Conservation (phyloP, 2,329 filamentous ascomycete genomes). For the Beauveria asiatica region DNA sequence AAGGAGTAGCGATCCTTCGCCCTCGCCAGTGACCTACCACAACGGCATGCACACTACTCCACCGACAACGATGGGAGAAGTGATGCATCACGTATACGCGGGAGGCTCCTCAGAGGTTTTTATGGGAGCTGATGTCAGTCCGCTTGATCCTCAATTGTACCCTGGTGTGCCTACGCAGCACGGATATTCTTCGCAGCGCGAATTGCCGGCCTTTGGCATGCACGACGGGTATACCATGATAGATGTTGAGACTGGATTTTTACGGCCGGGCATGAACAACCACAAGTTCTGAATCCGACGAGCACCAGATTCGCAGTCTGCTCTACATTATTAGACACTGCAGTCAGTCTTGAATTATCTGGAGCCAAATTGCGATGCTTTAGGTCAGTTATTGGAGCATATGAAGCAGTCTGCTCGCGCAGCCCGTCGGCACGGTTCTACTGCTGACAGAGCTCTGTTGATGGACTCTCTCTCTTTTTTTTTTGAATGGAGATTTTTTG, state of each 20-base stretch:
- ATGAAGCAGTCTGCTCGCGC: neutral
- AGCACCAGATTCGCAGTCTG: neutral
- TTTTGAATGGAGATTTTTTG: neutral
- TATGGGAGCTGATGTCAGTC: neutral
- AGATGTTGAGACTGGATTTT: neutral
- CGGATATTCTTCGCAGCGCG: neutral
- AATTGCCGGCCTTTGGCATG: neutral
- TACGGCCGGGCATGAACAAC: neutral
- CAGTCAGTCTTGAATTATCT: neutral
- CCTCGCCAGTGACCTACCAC: neutral
- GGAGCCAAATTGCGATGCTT: neutral
- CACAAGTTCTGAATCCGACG: neutral
- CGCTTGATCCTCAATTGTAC: neutral
- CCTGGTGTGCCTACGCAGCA: neutral
- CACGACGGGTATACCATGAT: neutral
- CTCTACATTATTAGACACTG: neutral
- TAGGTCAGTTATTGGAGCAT: neutral
- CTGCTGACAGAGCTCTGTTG: neutral
- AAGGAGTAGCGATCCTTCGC: neutral
- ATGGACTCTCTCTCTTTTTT: neutral
- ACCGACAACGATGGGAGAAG: neutral
- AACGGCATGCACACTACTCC: neutral
- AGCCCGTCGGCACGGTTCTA: neutral
- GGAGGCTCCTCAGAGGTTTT: neutral
- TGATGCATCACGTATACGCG: neutral